These are phyloP conservation scores for Triticum dicoccoides DNA, from an alignment of 176 grass and related monocot genomes.

Conservation along the genomic window DNA sequence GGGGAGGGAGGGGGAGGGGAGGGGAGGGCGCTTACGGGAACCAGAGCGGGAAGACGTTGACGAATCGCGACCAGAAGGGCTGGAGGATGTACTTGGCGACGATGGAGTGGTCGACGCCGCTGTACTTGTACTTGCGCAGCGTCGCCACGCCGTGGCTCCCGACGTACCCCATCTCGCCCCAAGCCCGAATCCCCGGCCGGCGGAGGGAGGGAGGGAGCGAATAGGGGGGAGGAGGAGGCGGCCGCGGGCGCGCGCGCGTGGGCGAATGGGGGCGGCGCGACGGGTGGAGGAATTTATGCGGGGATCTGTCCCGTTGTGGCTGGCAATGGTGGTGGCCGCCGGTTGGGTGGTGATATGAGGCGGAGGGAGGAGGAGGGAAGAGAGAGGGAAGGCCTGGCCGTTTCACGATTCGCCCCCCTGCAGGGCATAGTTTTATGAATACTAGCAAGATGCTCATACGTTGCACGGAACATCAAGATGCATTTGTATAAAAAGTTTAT, in stretches of 20 bases:
- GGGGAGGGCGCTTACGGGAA: slow-evolving; percentile 65
- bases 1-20: neutral
- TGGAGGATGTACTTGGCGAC: slow-evolving; percentile 97
- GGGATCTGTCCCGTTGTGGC: slow-evolving; percentile 12
- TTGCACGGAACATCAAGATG: no score
- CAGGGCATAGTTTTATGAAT: no score
- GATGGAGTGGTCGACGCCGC: slow-evolving; percentile 89
- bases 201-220: neutral
- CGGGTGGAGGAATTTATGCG: slow-evolving; percentile 16
- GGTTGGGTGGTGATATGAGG: slow-evolving; percentile 10
- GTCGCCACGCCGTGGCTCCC: slow-evolving; percentile 79
- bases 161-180: slow-evolving; percentile 69
- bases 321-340: slow-evolving; percentile 22
- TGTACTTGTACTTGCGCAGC: slow-evolving; percentile 90
- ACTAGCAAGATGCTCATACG: no score
- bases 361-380: neutral
- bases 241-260: neutral
- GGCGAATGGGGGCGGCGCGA: slow-evolving; percentile 7
- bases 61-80: slow-evolving; percentile 84
- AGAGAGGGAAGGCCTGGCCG: neutral
- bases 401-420: slow-evolving; percentile 20
- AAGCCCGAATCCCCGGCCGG: slow-evolving; percentile 2
- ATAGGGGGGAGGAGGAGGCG: neutral
- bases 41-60: slow-evolving; percentile 92
- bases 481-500: no score